These are phyloP conservation scores for Entoloma clypeatum DNA, from an alignment of 1,284 basidiomycete species.

Conservation along the genomic window DNA sequence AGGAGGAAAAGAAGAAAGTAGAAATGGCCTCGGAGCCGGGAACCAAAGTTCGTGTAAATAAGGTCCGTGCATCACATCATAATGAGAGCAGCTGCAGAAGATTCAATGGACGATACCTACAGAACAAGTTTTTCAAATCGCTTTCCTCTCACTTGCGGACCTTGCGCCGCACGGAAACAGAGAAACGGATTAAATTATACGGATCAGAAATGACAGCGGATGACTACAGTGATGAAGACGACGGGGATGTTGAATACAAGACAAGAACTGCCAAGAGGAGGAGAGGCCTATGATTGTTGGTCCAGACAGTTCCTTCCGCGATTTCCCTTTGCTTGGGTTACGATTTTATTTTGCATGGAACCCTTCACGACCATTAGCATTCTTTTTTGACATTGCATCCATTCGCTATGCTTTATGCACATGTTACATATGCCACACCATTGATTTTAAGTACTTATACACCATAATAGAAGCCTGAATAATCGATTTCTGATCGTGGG, in stretches of 20 bases:
- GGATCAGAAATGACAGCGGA: constrained; percentile 18
- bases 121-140: constrained; percentile 67
- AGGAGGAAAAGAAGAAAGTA: constrained; percentile 54
- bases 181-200: constrained; percentile 35
- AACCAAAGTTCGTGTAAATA: constrained; percentile 46
- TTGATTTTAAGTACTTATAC: too few species aligned
- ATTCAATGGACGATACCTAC: constrained; percentile 7
- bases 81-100: neutral
- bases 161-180: constrained; percentile 54
- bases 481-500: too few species aligned
- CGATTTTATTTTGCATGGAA: too few species aligned
- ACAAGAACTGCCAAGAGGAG: constrained; percentile 29
- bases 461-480: too few species aligned
- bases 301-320: too few species aligned
- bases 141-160: constrained; percentile 51
- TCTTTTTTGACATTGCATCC: too few species aligned
- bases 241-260: constrained; percentile 34
- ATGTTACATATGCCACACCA: too few species aligned
- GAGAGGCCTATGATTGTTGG: too few species aligned
- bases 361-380: too few species aligned
- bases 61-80: constrained; percentile 38
- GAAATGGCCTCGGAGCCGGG: constrained; percentile 43
- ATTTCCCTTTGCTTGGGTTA: too few species aligned
- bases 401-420: too few species aligned
- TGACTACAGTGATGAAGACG: constrained; percentile 27